Conservation (phyloP, 2,329 filamentous ascomycete species). For the Clonostachys chloroleuca region DNA sequence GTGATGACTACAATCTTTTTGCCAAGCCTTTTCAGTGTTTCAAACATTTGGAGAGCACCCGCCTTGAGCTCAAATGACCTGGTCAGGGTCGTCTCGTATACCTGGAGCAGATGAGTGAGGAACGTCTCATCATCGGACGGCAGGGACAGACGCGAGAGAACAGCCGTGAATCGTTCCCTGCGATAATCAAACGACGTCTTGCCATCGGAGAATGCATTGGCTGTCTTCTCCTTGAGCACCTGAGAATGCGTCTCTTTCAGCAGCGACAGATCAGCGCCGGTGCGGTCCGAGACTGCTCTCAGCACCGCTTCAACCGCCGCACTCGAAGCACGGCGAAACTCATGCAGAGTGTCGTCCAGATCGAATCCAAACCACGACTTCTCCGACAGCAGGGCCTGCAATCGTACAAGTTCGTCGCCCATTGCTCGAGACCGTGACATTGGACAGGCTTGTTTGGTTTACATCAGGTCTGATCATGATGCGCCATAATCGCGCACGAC, state of each 20-base stretch:
- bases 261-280: constrained; percentile 4
- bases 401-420: too few relatives aligned
- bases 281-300: constrained; percentile 12
- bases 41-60: constrained; percentile 26
- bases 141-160: constrained; percentile 20
- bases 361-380: constrained; percentile 38
- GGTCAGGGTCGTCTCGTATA: constrained; percentile 21
- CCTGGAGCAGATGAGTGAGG: constrained; percentile 11
- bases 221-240: constrained; percentile 25
- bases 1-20: constrained; percentile 38
- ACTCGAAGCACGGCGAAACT: constrained; percentile 33
- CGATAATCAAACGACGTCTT: constrained; percentile 36
- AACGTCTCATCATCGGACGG: constrained; percentile 4
- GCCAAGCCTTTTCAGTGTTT: constrained; percentile 19
- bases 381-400: neutral
- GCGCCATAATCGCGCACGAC: too few relatives aligned
- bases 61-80: constrained; percentile 23
- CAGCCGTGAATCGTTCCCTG: constrained; percentile 25
- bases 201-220: constrained; percentile 35
- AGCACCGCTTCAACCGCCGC: constrained; percentile 26
- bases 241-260: constrained; percentile 19
- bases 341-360: constrained; percentile 42
- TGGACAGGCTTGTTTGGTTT: too few relatives aligned
- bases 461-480: too few relatives aligned
- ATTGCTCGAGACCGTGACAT: too few relatives aligned